phyloP scores from a whole-genome alignment of 176 grass and related monocot species.

The Canna indica region DNA sequence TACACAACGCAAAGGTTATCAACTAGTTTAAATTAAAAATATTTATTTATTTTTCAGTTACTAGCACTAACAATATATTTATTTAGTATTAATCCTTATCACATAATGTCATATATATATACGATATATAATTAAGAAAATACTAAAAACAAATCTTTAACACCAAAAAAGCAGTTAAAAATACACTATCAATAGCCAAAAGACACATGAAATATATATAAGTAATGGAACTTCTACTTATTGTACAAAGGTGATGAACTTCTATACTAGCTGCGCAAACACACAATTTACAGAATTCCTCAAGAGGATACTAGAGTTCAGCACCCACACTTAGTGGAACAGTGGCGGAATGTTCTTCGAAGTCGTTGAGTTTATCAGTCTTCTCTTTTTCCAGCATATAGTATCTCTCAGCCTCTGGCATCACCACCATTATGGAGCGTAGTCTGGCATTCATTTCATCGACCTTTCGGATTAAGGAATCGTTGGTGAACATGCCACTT shows the following conservation, averaged over 20 bases:
- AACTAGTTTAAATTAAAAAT: too few species aligned
- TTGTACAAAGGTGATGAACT: neutral
- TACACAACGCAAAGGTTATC: too few species aligned
- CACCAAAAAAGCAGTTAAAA: neutral
- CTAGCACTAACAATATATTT: too few species aligned
- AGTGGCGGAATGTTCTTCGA: conserved; percentile 15
- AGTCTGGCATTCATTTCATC: conserved; percentile 40
- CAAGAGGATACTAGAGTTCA: neutral
- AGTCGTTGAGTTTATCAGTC: conserved; percentile 27
- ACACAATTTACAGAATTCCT: neutral
- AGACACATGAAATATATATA: neutral
- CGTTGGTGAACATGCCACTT: conserved; percentile 58
- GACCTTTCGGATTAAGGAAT: conserved; percentile 32
- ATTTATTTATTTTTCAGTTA: too few species aligned
- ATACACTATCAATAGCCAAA: neutral
- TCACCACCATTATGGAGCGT: conserved; percentile 34
- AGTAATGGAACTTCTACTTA: neutral
- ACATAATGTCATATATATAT: neutral
- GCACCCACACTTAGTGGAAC: conserved; percentile 6
- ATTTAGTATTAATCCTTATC: too few species aligned
- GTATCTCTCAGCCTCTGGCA: conserved; percentile 37
- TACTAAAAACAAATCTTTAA: neutral
- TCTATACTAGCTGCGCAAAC: neutral
- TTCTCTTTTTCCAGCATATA: conserved; percentile 32
- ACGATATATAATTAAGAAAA: neutral